These are phyloP conservation scores for Colletotrichum sp. DNA, from an alignment of 2,329 filamentous ascomycete species.

Conservation along the genomic window DNA sequence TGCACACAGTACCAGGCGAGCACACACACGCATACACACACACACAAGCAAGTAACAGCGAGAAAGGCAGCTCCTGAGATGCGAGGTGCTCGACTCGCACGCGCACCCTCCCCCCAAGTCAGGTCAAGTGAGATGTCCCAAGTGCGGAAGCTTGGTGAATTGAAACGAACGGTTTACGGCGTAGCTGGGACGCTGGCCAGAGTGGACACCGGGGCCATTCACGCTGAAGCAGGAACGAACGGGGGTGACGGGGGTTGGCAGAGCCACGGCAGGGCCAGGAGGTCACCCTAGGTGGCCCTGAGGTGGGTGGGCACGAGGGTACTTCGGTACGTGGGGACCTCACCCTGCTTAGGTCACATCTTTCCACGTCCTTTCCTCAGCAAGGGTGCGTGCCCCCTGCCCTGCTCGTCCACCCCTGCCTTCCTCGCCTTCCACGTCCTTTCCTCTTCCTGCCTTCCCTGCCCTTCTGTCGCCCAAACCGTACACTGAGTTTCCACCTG, in stretches of 20 bases:
- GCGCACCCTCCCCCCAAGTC: conserved; percentile 20
- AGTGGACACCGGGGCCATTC: background rate
- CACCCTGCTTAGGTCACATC: background rate
- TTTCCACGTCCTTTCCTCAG: background rate
- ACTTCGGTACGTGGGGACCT: background rate
- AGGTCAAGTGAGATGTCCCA: conserved; percentile 18
- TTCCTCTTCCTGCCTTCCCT: background rate
- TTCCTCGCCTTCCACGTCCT: conserved; percentile 1
- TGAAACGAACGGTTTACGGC: conserved; percentile 21
- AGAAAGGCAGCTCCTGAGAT: background rate
- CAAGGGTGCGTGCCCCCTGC: conserved; percentile 1
- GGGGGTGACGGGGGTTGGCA: background rate
- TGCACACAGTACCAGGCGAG: background rate
- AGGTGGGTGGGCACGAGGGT: background rate
- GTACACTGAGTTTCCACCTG: background rate
- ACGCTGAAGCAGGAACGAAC: conserved; percentile 20
- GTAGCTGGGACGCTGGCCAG: conserved; percentile 11
- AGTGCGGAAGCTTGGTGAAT: conserved; percentile 19
- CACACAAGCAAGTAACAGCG: background rate
- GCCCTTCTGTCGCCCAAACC: background rate
- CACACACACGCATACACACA: background rate
- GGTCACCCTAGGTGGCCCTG: background rate
- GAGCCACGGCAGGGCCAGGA: background rate
- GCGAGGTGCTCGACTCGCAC: background rate
- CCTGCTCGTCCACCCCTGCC: background rate